phyloP scores from a whole-genome alignment of 257 asterid genomes.

The Solanum pimpinellifolium region DNA sequence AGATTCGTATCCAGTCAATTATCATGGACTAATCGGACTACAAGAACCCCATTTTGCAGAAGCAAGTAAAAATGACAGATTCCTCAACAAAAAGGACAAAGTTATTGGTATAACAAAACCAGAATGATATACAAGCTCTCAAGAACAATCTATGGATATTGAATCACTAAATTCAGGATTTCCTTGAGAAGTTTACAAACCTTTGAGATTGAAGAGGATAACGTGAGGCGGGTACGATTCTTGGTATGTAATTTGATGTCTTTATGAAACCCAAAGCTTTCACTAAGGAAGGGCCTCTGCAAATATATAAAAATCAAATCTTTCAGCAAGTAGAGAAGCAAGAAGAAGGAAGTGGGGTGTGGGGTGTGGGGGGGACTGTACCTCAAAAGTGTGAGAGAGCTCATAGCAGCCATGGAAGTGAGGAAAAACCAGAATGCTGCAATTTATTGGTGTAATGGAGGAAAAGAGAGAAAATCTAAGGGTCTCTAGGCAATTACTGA shows the following conservation, averaged over 20 bases:
- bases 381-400: constrained; percentile 38
- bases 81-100: not conserved
- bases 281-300: constrained; percentile 37
- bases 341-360: not conserved
- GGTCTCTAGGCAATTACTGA: not conserved
- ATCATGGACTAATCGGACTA: not conserved
- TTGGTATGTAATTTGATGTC: constrained; percentile 20
- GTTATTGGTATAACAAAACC: not conserved
- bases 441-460: not conserved
- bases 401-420: constrained; percentile 26
- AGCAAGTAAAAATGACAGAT: not conserved
- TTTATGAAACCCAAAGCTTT: constrained; percentile 32
- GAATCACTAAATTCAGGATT: not conserved
- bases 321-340: not conserved
- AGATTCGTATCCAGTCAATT: not conserved
- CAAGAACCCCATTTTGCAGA: not conserved
- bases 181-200: constrained; percentile 7
- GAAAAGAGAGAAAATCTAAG: not conserved
- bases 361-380: not conserved
- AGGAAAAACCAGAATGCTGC: not conserved
- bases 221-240: constrained; percentile 10
- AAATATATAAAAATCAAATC: constrained; percentile 5
- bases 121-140: not conserved
- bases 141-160: not conserved
- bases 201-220: constrained; percentile 37